Conservation (phyloP, 192 early-diverging fungal genomes). For the Entomortierella chlamydospora region DNA sequence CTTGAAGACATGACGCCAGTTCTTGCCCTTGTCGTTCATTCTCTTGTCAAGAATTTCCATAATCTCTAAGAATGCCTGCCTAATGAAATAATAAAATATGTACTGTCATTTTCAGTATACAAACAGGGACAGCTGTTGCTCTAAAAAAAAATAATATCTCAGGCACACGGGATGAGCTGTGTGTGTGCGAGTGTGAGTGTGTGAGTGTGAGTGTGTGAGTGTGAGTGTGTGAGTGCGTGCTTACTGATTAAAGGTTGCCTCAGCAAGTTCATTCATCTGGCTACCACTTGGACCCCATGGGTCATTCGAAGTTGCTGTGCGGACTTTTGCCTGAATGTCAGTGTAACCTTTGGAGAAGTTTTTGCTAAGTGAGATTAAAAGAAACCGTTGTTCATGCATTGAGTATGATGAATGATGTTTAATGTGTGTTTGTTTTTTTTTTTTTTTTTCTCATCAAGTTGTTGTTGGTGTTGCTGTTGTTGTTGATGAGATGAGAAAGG, state of each 20-base stretch:
- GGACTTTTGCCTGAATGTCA: conserved; percentile 93
- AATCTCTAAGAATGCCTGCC: conserved; percentile 92
- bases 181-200: too few species aligned
- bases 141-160: conserved; percentile 1
- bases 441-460: too few species aligned
- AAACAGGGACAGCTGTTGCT: too few species aligned
- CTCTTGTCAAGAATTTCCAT: conserved; percentile 99
- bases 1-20: conserved; percentile 99
- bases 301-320: conserved; percentile 84
- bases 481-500: not conserved
- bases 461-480: conserved; percentile 12
- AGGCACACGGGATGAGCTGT: not conserved
- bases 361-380: conserved; percentile 63
- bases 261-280: conserved; percentile 89
- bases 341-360: conserved; percentile 93
- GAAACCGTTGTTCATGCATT: not conserved
- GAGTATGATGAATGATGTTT: not conserved
- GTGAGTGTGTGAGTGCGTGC: too few species aligned
- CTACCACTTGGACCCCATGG: conserved; percentile 79
- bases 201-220: too few species aligned
- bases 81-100: conserved; percentile 9
- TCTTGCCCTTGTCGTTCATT: conserved; percentile 96
- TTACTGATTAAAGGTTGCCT: conserved; percentile 88
- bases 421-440: too few species aligned
- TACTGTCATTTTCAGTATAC: not conserved